phyloP scores from a whole-genome alignment of 208 protist genomes.

The Leishmania major region DNA sequence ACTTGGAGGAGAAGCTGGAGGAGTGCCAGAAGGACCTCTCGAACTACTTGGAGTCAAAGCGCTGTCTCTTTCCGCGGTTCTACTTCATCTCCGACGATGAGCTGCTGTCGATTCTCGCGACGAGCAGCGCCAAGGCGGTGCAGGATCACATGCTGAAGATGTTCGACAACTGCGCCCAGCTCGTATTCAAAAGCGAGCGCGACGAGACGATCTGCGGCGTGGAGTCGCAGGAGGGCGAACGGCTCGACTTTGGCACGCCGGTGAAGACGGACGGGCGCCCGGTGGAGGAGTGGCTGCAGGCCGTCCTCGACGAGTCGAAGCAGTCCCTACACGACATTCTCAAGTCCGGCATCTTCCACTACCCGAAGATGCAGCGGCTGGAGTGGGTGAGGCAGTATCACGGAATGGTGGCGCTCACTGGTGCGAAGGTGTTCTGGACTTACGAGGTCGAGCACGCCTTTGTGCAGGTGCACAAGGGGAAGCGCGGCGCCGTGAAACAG shows the following conservation, averaged over 20 bases:
- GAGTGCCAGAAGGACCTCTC: slow-evolving; percentile 98
- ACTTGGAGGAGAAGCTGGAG: slow-evolving; percentile 95
- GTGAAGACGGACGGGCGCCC: slow-evolving; percentile 90
- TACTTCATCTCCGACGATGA: slow-evolving; percentile 99
- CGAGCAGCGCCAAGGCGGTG: slow-evolving; percentile 92
- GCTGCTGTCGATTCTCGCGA: slow-evolving; percentile 97
- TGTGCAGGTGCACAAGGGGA: slow-evolving; percentile 89
- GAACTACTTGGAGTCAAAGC: slow-evolving; percentile 98
- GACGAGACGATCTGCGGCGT: slow-evolving; percentile 95
- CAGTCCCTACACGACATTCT: slow-evolving; percentile 93
- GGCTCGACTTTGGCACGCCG: slow-evolving; percentile 88
- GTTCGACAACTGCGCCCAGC: slow-evolving; percentile 96
- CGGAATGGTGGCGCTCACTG: slow-evolving; percentile 96
- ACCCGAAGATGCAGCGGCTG: slow-evolving; percentile 92
- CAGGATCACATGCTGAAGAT: slow-evolving; percentile 99
- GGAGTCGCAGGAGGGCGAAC: slow-evolving; percentile 96
- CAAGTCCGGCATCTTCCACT: slow-evolving; percentile 98
- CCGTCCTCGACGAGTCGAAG: slow-evolving; percentile 95
- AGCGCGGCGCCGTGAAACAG: slow-evolving; percentile 97
- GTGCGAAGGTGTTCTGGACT: slow-evolving; percentile 99
- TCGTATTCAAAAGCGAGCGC: slow-evolving; percentile 95
- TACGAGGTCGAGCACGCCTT: slow-evolving; percentile 98
- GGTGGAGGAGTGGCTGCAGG: slow-evolving; percentile 98
- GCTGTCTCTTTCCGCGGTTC: slow-evolving; percentile 98
- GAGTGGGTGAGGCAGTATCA: slow-evolving; percentile 97